Percentiles rank a stretch among this genome's conserved stretches.
These are phyloP conservation scores for Gymnopilus junonius DNA, from an alignment of 768 basidiomycete genomes.

Conservation along the genomic window DNA sequence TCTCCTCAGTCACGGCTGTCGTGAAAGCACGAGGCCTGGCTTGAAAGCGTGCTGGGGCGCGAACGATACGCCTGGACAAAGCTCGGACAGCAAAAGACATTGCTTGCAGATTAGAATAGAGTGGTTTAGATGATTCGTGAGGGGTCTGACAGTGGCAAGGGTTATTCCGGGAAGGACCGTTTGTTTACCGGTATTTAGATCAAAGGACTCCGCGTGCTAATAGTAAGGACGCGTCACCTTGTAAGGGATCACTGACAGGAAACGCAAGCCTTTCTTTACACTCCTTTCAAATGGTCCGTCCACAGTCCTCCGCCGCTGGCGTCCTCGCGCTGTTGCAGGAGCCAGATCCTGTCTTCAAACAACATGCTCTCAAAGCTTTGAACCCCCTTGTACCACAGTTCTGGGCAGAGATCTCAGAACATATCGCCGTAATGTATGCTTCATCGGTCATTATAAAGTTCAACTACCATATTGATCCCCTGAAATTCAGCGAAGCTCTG, in stretches of 20 bases:
- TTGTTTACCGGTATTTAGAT: slow-evolving; percentile 36
- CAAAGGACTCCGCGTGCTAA: slow-evolving; percentile 33
- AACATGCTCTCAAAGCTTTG: slow-evolving; percentile 87
- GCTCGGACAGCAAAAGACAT: slow-evolving; percentile 59
- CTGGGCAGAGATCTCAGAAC: slow-evolving; percentile 99
- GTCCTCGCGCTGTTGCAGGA: slow-evolving; percentile 92
- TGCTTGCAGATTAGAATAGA: slow-evolving; percentile 15
- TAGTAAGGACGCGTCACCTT: slow-evolving; percentile 54
- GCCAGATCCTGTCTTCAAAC: slow-evolving; percentile 84
- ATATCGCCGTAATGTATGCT: slow-evolving; percentile 85
- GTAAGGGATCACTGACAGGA: slow-evolving; percentile 1
- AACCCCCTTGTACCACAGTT: slow-evolving; percentile 88
- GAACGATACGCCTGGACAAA: slow-evolving; percentile 51
- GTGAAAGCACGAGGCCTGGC: slow-evolving; percentile 38
- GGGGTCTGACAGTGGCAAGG: slow-evolving; percentile 23
- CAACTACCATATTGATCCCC: slow-evolving; percentile 12
- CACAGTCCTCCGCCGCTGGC: slow-evolving; percentile 85
- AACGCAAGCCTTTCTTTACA: slow-evolving; percentile 25
- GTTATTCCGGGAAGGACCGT: slow-evolving; percentile 37
- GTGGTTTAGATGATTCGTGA: slow-evolving; percentile 9
- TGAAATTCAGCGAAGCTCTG: slow-evolving; percentile 74
- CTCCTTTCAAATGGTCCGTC: slow-evolving; percentile 56
- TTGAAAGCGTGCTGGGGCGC: slow-evolving; percentile 41
- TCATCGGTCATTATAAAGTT: slow-evolving; percentile 13
- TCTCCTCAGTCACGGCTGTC: slow-evolving; percentile 37